These are phyloP conservation scores for Rhodotorula sp. DNA, from an alignment of 1,284 basidiomycete species.

Conservation along the genomic window DNA sequence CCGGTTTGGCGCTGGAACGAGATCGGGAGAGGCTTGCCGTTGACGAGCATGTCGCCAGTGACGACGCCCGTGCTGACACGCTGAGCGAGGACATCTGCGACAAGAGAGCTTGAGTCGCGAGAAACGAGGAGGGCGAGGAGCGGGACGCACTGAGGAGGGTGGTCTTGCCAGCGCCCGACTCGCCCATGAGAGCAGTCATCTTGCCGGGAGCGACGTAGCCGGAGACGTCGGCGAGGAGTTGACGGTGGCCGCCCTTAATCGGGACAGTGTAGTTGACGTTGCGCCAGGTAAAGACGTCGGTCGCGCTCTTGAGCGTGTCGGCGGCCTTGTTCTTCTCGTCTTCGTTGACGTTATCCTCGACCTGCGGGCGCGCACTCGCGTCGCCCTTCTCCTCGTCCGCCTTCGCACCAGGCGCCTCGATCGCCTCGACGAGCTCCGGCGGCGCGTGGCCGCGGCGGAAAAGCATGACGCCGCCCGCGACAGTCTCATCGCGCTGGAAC, in stretches of 20 bases:
- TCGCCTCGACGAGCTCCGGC: slow-evolving; percentile 30
- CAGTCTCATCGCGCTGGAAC: slow-evolving; percentile 37
- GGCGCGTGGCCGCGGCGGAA: slow-evolving; percentile 41
- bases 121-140: neutral
- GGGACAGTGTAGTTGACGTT: slow-evolving; percentile 57
- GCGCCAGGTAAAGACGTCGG: slow-evolving; percentile 54
- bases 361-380: slow-evolving; percentile 10
- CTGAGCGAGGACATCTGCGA: slow-evolving; percentile 71
- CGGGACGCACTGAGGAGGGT: slow-evolving; percentile 16
- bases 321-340: slow-evolving; percentile 34
- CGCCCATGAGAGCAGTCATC: slow-evolving; percentile 69
- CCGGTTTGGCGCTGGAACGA: slow-evolving; percentile 73
- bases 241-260: slow-evolving; percentile 61
- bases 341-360: slow-evolving; percentile 12
- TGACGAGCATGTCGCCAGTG: slow-evolving; percentile 74
- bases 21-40: slow-evolving; percentile 67
- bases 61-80: slow-evolving; percentile 73
- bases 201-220: slow-evolving; percentile 74
- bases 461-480: slow-evolving; percentile 37
- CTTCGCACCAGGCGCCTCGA: slow-evolving; percentile 21
- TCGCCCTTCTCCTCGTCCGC: slow-evolving; percentile 22
- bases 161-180: slow-evolving; percentile 65
- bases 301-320: slow-evolving; percentile 49
- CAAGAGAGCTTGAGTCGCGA: slow-evolving; percentile 49
- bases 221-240: slow-evolving; percentile 72